phyloP scores from a whole-genome alignment of 768 basidiomycete genomes.

The Suillus luteus region DNA sequence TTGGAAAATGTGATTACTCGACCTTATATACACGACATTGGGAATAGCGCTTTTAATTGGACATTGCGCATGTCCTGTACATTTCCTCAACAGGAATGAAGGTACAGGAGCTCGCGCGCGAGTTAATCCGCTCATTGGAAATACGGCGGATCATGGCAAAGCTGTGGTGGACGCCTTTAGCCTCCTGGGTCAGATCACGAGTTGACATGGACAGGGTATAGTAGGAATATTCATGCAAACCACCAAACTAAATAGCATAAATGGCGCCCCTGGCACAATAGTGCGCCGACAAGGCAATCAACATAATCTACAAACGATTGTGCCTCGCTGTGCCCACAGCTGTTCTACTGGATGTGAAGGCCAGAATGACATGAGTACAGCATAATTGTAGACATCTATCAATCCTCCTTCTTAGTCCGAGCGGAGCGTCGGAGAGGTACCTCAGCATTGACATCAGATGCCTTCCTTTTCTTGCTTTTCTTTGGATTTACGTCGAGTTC shows the following conservation, averaged over 20 bases:
- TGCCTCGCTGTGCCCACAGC: background rate
- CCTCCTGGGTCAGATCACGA: background rate
- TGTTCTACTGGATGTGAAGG: background rate
- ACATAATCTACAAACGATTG: background rate
- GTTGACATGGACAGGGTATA: background rate
- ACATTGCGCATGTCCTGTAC: background rate
- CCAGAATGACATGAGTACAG: background rate
- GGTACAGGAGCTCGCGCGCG: background rate
- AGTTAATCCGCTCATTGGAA: background rate
- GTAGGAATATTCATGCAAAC: background rate
- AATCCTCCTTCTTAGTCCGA: conserved; percentile 19
- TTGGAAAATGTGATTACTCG: background rate
- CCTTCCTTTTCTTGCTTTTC: conserved; percentile 29
- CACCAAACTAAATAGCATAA: background rate
- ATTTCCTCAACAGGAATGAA: background rate
- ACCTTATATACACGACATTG: background rate
- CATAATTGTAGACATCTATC: background rate
- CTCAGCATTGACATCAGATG: conserved; percentile 6
- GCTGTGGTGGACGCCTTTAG: background rate
- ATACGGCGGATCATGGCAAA: background rate
- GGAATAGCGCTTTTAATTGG: background rate
- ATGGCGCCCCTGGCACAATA: background rate
- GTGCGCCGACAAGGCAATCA: background rate
- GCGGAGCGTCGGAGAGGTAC: conserved; percentile 24
- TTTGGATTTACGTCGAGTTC: conserved; percentile 7